Percentiles rank a stretch among this genome's conserved stretches.
Evolutionary conservation across 805 yeast species (phyloP).

Genomic region (Myxozyma sirexii): DNA sequence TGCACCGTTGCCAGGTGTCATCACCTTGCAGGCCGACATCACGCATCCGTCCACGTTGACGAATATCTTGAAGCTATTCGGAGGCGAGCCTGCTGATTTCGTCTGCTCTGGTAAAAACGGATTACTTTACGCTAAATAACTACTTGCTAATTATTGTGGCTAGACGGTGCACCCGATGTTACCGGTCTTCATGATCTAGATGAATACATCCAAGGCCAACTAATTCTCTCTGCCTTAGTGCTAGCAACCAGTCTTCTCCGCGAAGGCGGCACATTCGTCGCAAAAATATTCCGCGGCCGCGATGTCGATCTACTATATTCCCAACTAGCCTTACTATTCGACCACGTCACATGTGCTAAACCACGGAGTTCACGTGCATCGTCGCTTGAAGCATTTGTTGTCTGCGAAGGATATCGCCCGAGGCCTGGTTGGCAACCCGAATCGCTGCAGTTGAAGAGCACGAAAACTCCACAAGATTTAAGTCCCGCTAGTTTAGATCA

Average conservation of each 20-base stretch:
- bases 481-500: background rate
- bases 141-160: background rate
- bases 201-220: slow-evolving; percentile 94
- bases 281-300: slow-evolving; percentile 94
- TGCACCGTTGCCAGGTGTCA: slow-evolving; percentile 93
- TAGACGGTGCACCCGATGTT: slow-evolving; percentile 97
- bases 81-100: slow-evolving; percentile 91
- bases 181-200: slow-evolving; percentile 96
- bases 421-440: slow-evolving; percentile 79
- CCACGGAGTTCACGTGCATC: slow-evolving; percentile 96
- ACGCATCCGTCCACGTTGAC: slow-evolving; percentile 90
- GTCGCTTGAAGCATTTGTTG: slow-evolving; percentile 90
- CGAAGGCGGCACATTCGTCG: slow-evolving; percentile 92
- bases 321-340: slow-evolving; percentile 86
- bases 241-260: slow-evolving; percentile 85
- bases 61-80: slow-evolving; percentile 76
- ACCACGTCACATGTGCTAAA: slow-evolving; percentile 88
- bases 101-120: slow-evolving; percentile 62
- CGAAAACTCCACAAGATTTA: slow-evolving; percentile 1
- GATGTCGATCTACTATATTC: slow-evolving; percentile 92
- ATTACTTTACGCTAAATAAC: background rate
- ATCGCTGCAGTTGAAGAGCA: slow-evolving; percentile 25
- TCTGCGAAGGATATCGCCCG: slow-evolving; percentile 85
- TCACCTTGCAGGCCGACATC: slow-evolving; percentile 91
- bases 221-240: slow-evolving; percentile 87